Conservation (phyloP, 2,329 filamentous ascomycete genomes). For the Epichloe aotearoae region DNA sequence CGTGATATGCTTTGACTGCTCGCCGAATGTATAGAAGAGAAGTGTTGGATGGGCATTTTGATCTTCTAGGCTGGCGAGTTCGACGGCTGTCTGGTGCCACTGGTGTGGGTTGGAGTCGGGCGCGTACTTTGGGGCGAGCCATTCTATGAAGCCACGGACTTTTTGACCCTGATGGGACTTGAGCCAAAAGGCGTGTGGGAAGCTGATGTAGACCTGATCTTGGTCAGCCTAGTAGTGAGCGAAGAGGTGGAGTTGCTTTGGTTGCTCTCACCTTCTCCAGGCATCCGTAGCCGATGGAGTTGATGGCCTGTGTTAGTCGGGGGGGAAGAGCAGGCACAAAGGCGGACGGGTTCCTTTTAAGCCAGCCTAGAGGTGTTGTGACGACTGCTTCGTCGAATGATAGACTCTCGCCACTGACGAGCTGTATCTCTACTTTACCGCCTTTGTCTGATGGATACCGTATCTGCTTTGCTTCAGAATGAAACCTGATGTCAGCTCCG, state of each 20-base stretch:
- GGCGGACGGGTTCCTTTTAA: constrained; percentile 44
- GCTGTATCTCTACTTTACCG: constrained; percentile 26
- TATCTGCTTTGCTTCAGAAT: constrained; percentile 34
- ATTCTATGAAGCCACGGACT: constrained; percentile 59
- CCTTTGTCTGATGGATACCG: constrained; percentile 12
- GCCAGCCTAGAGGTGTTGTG: constrained; percentile 55
- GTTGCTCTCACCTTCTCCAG: constrained; percentile 47
- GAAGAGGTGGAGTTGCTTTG: not conserved
- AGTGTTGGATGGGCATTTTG: constrained; percentile 60
- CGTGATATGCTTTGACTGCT: constrained; percentile 43
- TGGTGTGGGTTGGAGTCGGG: constrained; percentile 42
- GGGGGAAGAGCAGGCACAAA: constrained; percentile 51
- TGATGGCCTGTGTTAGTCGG: constrained; percentile 46
- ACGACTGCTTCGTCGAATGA: constrained; percentile 56
- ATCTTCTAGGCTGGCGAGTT: constrained; percentile 53
- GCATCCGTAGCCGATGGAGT: constrained; percentile 54
- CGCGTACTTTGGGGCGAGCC: constrained; percentile 59
- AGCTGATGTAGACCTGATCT: constrained; percentile 47
- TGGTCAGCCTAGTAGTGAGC: not conserved
- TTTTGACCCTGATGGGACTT: constrained; percentile 17
- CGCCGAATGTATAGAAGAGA: constrained; percentile 68
- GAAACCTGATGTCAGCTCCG: constrained; percentile 39
- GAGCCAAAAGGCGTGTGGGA: constrained; percentile 64
- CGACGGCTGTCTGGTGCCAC: constrained; percentile 68
- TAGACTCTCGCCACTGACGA: constrained; percentile 29